Conservation (phyloP, 169 alveolate species). For the Theileria equi region DNA sequence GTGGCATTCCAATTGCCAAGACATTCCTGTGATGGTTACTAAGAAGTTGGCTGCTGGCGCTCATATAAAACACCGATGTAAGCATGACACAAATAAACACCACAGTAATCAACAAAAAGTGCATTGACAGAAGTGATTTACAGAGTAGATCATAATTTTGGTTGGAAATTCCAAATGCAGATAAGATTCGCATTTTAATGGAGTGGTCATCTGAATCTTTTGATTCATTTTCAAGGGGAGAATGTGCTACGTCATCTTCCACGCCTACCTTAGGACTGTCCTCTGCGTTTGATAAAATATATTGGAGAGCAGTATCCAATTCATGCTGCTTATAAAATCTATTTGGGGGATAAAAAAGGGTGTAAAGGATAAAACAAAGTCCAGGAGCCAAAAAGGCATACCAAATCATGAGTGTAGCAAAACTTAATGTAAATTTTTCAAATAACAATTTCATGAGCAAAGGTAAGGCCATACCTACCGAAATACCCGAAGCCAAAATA, state of each 20-base stretch:
- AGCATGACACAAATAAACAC: neutral
- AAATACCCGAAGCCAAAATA: conserved; percentile 59
- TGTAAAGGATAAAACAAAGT: conserved; percentile 16
- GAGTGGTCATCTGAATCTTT: neutral
- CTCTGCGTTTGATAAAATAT: neutral
- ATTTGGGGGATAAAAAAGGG: conserved; percentile 40
- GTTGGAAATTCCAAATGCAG: neutral
- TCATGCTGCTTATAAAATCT: conserved; percentile 62
- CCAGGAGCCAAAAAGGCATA: conserved; percentile 38
- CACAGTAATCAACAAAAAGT: conserved; percentile 1
- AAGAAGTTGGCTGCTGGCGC: neutral
- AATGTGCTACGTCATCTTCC: neutral
- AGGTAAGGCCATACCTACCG: conserved; percentile 56
- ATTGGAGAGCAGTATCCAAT: conserved; percentile 39
- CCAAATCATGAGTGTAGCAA: conserved; percentile 39
- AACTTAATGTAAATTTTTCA: conserved; percentile 1
- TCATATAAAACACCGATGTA: conserved; percentile 1
- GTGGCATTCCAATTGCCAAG: conserved; percentile 47
- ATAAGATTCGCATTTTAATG: neutral
- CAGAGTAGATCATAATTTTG: neutral
- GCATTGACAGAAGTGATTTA: conserved; percentile 4
- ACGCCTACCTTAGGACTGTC: neutral
- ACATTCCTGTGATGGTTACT: conserved; percentile 2
- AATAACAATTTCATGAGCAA: conserved; percentile 41
- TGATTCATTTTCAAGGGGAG: neutral